Percentiles rank a stretch among this genome's conserved stretches.
phyloP scores from a whole-genome alignment of 192 early-diverging fungal species.

The Linnemannia hyalina region DNA sequence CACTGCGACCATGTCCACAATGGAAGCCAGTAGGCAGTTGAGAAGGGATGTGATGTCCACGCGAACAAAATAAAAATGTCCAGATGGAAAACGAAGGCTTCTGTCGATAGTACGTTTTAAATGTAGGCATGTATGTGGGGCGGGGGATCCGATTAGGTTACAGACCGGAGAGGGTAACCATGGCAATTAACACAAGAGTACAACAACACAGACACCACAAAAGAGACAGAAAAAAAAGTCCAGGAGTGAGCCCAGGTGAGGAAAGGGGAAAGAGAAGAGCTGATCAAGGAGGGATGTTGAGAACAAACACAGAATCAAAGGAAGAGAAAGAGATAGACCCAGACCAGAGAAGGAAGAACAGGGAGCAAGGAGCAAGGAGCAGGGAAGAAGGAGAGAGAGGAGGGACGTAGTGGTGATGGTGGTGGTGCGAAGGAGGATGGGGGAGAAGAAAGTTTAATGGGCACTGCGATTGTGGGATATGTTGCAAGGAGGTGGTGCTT shows the following conservation, averaged over 20 bases:
- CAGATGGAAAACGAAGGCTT: neutral
- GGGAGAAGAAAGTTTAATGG: neutral
- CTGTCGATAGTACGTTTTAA: neutral
- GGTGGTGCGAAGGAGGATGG: too few species aligned
- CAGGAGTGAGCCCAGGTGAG: constrained; percentile 8
- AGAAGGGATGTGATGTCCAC: neutral
- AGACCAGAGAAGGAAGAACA: constrained; percentile 15
- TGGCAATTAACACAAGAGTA: neutral
- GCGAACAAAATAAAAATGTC: neutral
- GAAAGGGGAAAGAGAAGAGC: constrained; percentile 6
- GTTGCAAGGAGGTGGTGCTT: neutral
- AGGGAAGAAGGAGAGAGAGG: neutral
- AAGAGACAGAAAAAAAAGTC: neutral
- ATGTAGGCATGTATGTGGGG: neutral
- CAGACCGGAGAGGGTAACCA: constrained; percentile 24
- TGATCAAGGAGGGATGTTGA: constrained; percentile 3
- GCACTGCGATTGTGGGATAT: neutral
- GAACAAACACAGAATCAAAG: neutral
- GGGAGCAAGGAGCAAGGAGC: constrained; percentile 10
- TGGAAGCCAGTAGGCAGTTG: neutral
- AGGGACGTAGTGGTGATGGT: neutral
- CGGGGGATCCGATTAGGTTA: constrained; percentile 23
- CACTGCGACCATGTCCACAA: neutral
- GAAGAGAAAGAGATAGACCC: neutral
- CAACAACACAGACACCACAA: neutral